Evolutionary conservation across 805 yeast genomes (phyloP).

Genomic region (Lipomyces mesembrius): DNA sequence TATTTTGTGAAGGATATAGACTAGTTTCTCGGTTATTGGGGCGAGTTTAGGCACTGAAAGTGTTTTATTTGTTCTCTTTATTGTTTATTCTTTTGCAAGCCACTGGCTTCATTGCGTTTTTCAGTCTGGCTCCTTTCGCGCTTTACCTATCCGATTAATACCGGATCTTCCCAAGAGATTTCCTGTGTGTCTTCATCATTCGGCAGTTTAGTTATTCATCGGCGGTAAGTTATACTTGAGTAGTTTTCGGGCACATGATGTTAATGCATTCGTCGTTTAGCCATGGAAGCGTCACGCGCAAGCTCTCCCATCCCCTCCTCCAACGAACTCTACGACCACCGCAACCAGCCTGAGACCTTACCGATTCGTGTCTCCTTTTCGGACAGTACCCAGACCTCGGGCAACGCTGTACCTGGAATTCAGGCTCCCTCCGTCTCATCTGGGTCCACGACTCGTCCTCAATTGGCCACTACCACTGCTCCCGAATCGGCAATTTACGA

Average conservation of each 20-base stretch:
- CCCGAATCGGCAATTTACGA: constrained; percentile 19
- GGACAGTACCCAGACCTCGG: constrained; percentile 9
- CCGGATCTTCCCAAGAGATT: constrained; percentile 28
- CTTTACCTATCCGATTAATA: constrained; percentile 25
- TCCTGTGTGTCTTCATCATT: constrained; percentile 15
- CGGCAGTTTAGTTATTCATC: constrained; percentile 10
- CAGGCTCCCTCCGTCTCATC: constrained; percentile 14
- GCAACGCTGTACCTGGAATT: not conserved
- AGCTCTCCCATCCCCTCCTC: constrained; percentile 25
- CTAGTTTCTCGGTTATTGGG: not conserved
- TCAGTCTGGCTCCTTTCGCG: constrained; percentile 27
- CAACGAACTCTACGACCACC: constrained; percentile 53
- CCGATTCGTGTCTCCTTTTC: constrained; percentile 45
- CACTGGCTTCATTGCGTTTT: not conserved
- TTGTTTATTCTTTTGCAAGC: not conserved
- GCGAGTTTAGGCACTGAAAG: not conserved
- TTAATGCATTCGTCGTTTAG: not conserved
- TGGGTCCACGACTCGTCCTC: constrained; percentile 24
- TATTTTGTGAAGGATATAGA: not conserved
- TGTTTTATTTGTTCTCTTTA: not conserved
- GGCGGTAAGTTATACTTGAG: not conserved
- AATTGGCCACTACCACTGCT: constrained; percentile 17
- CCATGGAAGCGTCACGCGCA: constrained; percentile 35
- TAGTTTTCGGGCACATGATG: not conserved
- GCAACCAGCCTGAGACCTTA: constrained; percentile 53